Evolutionary conservation across 2,329 filamentous ascomycete species (phyloP).

Genomic region (Aspergillus carbonarius): DNA sequence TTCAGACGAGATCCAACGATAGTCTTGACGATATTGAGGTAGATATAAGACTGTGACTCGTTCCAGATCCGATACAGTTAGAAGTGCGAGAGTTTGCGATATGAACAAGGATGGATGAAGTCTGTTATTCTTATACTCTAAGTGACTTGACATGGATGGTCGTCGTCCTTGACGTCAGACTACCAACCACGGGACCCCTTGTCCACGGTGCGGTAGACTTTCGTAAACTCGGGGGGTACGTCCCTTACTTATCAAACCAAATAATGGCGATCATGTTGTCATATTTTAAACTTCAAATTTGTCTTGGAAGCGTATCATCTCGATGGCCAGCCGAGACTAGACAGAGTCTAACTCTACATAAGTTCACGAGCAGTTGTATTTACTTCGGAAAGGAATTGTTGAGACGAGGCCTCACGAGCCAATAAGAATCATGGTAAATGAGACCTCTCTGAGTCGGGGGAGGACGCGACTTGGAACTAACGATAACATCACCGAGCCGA

Average conservation of each 20-base stretch:
- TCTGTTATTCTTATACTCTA: no score
- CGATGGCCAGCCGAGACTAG: neutral
- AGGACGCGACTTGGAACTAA: neutral
- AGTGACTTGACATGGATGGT: no score
- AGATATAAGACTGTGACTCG: no score
- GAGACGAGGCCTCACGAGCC: neutral
- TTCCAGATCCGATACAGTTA: no score
- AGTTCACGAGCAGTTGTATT: neutral
- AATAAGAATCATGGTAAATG: neutral
- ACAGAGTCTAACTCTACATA: neutral
- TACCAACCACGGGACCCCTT: neutral
- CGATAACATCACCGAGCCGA: neutral
- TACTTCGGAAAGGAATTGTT: neutral
- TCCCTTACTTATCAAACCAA: neutral
- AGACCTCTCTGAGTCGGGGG: neutral
- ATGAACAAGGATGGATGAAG: no score
- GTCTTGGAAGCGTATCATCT: neutral
- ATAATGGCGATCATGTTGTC: neutral
- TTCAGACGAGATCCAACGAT: neutral
- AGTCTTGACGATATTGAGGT: neutral
- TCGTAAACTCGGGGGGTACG: no score
- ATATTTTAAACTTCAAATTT: neutral
- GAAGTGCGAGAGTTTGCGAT: no score
- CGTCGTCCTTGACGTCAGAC: neutral
- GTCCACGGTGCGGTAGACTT: no score